These are phyloP conservation scores for Coemansia sp. DNA, from an alignment of 192 early-diverging fungal genomes.

Conservation along the genomic window DNA sequence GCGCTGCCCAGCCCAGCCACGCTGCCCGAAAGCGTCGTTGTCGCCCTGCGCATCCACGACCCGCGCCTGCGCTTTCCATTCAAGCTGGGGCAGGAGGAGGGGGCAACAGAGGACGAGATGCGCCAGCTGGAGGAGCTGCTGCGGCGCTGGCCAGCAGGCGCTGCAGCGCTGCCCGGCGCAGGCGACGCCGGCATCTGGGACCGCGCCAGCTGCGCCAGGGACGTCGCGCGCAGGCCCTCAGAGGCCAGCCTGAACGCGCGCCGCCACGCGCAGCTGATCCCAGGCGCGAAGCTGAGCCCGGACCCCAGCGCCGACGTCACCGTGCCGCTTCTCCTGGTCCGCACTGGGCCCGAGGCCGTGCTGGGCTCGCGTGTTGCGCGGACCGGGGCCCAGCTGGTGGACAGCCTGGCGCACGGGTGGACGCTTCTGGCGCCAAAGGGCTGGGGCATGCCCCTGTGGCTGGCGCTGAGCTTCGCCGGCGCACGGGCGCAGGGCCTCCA, in stretches of 20 bases:
- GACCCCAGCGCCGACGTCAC: constrained; percentile 57
- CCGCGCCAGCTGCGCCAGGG: constrained; percentile 38
- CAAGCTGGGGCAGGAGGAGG: not conserved
- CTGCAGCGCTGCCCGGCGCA: constrained; percentile 32
- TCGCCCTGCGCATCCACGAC: constrained; percentile 82
- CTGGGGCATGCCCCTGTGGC: constrained; percentile 89
- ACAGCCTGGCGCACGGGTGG: constrained; percentile 69
- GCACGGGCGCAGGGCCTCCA: constrained; percentile 77
- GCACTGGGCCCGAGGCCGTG: constrained; percentile 63
- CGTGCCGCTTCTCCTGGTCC: constrained; percentile 84
- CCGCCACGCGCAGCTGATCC: constrained; percentile 63
- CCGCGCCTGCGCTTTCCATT: constrained; percentile 72
- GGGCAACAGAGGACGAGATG: too few species aligned
- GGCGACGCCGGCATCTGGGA: constrained; percentile 63
- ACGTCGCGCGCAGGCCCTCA: constrained; percentile 49
- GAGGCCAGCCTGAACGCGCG: constrained; percentile 65
- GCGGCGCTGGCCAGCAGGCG: constrained; percentile 61
- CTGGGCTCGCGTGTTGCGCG: constrained; percentile 26
- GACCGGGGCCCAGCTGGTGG: constrained; percentile 51
- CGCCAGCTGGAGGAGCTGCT: constrained; percentile 47
- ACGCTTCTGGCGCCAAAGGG: constrained; percentile 78
- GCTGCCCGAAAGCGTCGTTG: constrained; percentile 76
- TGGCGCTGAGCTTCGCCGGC: constrained; percentile 86
- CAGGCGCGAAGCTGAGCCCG: constrained; percentile 67
- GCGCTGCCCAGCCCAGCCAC: constrained; percentile 66